Base-by-base conservation (phyloP, 257 asterid genomes). In the Paulownia fortunei region DNA sequence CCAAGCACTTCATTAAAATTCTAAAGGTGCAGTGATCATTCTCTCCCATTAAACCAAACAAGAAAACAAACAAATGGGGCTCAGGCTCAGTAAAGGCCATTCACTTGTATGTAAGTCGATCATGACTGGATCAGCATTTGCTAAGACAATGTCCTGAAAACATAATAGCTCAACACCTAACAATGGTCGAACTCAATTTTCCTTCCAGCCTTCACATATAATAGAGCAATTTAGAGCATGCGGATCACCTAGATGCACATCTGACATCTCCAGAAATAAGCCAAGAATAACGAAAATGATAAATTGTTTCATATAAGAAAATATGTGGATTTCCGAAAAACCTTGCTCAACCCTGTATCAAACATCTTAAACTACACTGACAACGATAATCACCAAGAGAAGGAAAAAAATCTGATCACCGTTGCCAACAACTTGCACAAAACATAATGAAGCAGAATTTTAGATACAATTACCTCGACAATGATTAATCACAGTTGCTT, bases 331-430 rank as follows among this genome's bases (percentile, higher is more conserved):
- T 65, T 26, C 52, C 2, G 3, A 12, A 6, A 47, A 26, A 27
- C n/a, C 75, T 4, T n/a, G 18, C 23, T 27, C 49, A 44, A 5
- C 23, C 64, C 51, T 44, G 19, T 47, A 32, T 60, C 44, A 55
- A 44, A 15, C 55, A 73, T 65, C 39, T 65, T 59, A 56, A 76
- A 62, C 79, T 27, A 46, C 63, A 34, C 47, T 18, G 19, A 47
- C n/a, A 74, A 11, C 12, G 41, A 63, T 15, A 4, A 27, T 47
- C 54, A 4, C 24, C 16, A 23, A 27, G 26, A 16, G 23, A 23
- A 47, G 6, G 27, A 49, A 55, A 30, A 58, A 55, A 4, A 15
- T 39, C 5, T 46, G 42, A 72, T 9, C 32, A 26, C 7, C 47
- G 5, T 26, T 56, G 27, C 47, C 39, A n/a, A 27, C 16, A 23